Percentiles rank a stretch among this genome's conserved stretches.
Conservation (phyloP, 352 stramenopile genomes). For the Halophytophthora polymorphica region DNA sequence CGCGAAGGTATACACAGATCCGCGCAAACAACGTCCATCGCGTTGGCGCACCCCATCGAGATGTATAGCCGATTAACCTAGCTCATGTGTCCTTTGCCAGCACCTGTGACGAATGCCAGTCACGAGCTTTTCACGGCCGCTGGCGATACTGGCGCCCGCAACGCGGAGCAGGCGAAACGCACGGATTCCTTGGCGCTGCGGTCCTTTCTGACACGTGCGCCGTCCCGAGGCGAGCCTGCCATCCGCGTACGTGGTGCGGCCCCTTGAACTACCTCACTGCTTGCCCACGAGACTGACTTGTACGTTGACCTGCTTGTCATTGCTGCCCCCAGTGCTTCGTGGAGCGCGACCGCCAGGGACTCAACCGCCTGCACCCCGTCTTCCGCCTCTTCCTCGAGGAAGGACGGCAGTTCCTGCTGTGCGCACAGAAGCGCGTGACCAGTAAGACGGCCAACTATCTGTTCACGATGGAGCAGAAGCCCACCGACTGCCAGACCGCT, state of each 20-base stretch:
- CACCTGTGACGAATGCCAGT: conserved; percentile 15
- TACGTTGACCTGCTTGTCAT: background rate
- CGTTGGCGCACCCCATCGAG: no score
- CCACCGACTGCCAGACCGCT: conserved; percentile 30
- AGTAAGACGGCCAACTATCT: conserved; percentile 68
- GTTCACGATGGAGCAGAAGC: conserved; percentile 41
- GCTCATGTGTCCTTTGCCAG: conserved; percentile 7
- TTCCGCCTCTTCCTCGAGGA: conserved; percentile 59
- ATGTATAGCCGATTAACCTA: no score
- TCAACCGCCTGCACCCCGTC: conserved; percentile 50
- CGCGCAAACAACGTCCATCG: background rate
- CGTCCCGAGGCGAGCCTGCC: conserved; percentile 10
- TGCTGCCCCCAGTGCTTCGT: conserved; percentile 39
- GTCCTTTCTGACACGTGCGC: conserved; percentile 36
- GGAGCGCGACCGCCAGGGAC: conserved; percentile 43
- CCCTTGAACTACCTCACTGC: background rate
- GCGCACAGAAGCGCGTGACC: conserved; percentile 42
- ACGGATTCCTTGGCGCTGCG: conserved; percentile 31
- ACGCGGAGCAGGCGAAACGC: conserved; percentile 2
- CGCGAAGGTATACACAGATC: conserved; percentile 9
- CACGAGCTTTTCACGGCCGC: conserved; percentile 8
- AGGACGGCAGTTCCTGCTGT: conserved; percentile 46
- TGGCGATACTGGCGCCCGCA: background rate
- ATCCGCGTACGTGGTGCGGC: conserved; percentile 28
- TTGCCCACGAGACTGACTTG: background rate